These are phyloP conservation scores for Marasmius oreades DNA, from an alignment of 1,284 basidiomycete genomes.

Conservation along the genomic window DNA sequence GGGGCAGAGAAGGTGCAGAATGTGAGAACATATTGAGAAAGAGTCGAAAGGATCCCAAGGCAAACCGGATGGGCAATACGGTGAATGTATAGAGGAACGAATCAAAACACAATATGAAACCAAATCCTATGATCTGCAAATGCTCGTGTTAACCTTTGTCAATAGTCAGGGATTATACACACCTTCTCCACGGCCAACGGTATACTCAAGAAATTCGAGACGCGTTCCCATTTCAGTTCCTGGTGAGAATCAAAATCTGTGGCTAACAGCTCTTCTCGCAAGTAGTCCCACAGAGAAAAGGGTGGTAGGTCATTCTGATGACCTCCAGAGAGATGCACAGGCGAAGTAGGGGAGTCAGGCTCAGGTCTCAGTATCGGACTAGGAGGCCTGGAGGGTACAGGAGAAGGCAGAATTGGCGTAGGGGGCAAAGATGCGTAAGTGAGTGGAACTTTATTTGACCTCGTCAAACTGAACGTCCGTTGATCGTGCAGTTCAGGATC, in stretches of 20 bases:
- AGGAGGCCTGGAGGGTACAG: conserved; percentile 27
- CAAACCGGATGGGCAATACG: conserved; percentile 89
- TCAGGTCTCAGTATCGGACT: conserved; percentile 20
- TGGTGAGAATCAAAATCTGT: conserved; percentile 93
- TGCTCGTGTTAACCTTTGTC: background rate
- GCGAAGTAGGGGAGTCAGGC: conserved; percentile 18
- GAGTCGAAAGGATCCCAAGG: conserved; percentile 64
- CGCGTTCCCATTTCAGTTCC: conserved; percentile 95
- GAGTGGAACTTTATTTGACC: conserved; percentile 24
- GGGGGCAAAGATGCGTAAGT: conserved; percentile 68
- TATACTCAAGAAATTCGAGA: conserved; percentile 94
- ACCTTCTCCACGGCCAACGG: conserved; percentile 95
- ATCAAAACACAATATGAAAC: conserved; percentile 92
- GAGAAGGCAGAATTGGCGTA: conserved; percentile 57
- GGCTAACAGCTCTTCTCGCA: conserved; percentile 81
- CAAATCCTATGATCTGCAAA: conserved; percentile 84
- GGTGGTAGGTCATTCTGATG: conserved; percentile 30
- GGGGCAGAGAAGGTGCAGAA: conserved; percentile 57
- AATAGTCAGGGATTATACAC: conserved; percentile 14
- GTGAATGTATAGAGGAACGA: conserved; percentile 99
- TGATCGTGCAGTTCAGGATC: background rate
- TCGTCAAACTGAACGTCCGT: background rate
- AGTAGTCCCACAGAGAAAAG: conserved; percentile 90
- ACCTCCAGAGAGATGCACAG: conserved; percentile 8
- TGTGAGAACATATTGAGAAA: conserved; percentile 48